phyloP scores from a whole-genome alignment of 257 asterid species.

The Forsythia suspensa region DNA sequence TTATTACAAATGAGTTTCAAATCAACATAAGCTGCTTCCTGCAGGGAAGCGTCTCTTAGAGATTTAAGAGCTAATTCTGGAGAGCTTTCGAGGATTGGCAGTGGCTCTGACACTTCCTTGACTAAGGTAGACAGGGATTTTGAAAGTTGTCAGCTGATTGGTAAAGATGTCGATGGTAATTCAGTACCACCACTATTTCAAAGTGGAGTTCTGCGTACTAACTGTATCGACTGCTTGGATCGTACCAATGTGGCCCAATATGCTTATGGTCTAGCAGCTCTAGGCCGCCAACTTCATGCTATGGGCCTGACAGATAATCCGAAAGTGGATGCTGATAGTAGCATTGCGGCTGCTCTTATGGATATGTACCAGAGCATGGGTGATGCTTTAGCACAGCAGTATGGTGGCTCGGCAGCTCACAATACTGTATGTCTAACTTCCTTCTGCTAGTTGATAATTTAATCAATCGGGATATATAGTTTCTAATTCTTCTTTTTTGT shows the following conservation, averaged over 20 bases:
- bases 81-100: constrained; percentile 63
- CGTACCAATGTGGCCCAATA: constrained; percentile 98
- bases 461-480: neutral
- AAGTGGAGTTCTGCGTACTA: constrained; percentile 98
- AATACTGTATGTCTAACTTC: constrained; percentile 60
- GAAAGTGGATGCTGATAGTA: constrained; percentile 91
- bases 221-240: constrained; percentile 98
- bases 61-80: constrained; percentile 71
- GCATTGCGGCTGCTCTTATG: constrained; percentile 98
- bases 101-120: constrained; percentile 45
- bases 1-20: constrained; percentile 1
- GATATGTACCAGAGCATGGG: constrained; percentile 99
- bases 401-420: constrained; percentile 99
- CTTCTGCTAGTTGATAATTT: constrained; percentile 12
- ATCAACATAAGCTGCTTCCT: constrained; percentile 25
- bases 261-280: constrained; percentile 96
- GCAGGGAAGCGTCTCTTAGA: constrained; percentile 77
- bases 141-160: constrained; percentile 44
- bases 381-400: constrained; percentile 98
- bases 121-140: constrained; percentile 63
- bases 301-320: constrained; percentile 84
- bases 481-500: neutral
- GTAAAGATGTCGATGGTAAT: constrained; percentile 38
- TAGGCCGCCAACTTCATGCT: constrained; percentile 93
- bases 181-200: constrained; percentile 65